A percentile compares a stretch with the other conserved stretches of the same genome.
phyloP scores from a whole-genome alignment of 768 basidiomycete genomes.

The Calvatia gigantea region DNA sequence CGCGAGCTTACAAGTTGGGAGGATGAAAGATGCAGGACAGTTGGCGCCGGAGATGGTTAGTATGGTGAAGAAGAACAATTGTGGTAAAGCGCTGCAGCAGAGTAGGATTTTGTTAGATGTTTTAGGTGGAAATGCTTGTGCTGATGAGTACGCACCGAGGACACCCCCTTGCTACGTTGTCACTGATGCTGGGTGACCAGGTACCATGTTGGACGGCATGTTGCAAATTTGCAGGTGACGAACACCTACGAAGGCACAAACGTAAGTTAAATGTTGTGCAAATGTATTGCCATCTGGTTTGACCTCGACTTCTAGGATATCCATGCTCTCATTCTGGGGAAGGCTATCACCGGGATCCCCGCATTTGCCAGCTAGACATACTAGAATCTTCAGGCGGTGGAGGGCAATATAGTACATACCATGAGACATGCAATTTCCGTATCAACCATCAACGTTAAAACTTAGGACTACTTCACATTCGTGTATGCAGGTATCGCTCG shows the following conservation, averaged over 20 bases:
- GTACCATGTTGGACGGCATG: slow-evolving; percentile 93
- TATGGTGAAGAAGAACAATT: slow-evolving; percentile 93
- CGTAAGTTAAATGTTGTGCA: slow-evolving; percentile 36
- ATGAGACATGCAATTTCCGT: too few species aligned
- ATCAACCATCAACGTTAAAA: background rate
- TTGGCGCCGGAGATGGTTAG: slow-evolving; percentile 91
- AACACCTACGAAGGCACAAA: slow-evolving; percentile 87
- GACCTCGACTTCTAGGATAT: slow-evolving; percentile 55
- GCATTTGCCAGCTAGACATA: slow-evolving; percentile 66
- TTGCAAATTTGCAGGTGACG: slow-evolving; percentile 91
- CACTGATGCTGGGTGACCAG: slow-evolving; percentile 33
- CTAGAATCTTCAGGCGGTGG: background rate
- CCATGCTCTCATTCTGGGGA: slow-evolving; percentile 89
- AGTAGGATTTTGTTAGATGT: slow-evolving; percentile 81
- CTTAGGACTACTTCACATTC: too few species aligned
- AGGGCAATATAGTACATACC: background rate
- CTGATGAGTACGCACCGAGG: slow-evolving; percentile 75
- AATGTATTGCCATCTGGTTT: background rate
- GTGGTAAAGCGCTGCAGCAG: slow-evolving; percentile 87
- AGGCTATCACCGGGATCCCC: slow-evolving; percentile 84
- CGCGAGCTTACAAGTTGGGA: slow-evolving; percentile 76
- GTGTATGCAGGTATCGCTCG: too few species aligned
- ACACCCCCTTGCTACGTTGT: background rate
- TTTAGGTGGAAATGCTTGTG: slow-evolving; percentile 89
- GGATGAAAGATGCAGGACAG: slow-evolving; percentile 77